Base-by-base conservation (phyloP, 768 basidiomycete species). In the Tulasnella sp. region DNA sequence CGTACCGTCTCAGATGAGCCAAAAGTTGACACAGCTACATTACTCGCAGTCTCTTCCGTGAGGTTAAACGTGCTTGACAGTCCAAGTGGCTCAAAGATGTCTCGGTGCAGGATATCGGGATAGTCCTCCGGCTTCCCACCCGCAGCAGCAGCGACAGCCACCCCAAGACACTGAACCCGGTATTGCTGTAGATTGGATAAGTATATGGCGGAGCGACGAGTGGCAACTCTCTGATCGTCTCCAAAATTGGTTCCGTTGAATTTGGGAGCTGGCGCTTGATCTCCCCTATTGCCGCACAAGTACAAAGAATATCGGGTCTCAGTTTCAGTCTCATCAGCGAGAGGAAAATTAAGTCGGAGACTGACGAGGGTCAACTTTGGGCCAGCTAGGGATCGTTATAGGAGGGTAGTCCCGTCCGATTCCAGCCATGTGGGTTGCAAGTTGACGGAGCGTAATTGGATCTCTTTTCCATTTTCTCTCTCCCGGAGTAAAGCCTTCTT, bases 141-240 rank as follows among this genome's bases (percentile, higher is more conserved):
- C n/a, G 40, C 76, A 20, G 70, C 76, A 0, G 86, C 86, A 3
- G 83, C 84, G 1, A 86, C 83, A 20, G 85, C 20, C 84, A 80
- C 23, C 86, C 86, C 13, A 87, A 79, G 0, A 86, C 18, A 2
- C 81, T 81, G 10, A 81, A 83, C 84, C 75, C 87, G 0, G 86
- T 85, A 48, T 86, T 84, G 23, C 85, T 85, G 79, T 89, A 88
- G n/a, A 83, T 81, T 0, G 86, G 86, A 79, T 85, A 88, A 4
- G 83, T 82, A 80, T 86, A n/a, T n/a, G n/a, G n/a, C n/a, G n/a
- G n/a, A n/a, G n/a, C n/a, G n/a, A n/a, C n/a, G n/a, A n/a, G n/a
- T 1, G 84, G 87, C 78, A 82, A 85, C 15, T 83, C 79, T 0
- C 84, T 82, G 6, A 88, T 81, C 35, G 37, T 46, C 23, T 70